Conservation (phyloP, 495 filamentous ascomycete species). For the Aspergillus steynii region DNA sequence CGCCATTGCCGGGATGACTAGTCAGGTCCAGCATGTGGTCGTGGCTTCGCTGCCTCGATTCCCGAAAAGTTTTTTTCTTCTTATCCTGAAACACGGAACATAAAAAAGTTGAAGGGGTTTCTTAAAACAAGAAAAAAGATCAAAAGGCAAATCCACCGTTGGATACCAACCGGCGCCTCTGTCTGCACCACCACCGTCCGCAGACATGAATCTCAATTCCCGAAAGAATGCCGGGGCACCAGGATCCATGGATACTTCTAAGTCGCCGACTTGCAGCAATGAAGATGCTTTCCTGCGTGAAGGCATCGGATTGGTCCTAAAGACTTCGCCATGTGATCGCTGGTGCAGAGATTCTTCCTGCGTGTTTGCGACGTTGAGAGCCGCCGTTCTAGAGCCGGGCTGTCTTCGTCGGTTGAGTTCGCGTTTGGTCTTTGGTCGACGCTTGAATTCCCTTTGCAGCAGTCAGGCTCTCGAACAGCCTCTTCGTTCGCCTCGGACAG, state of each 20-base stretch:
- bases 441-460: slow-evolving; percentile 42
- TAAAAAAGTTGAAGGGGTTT: slow-evolving; percentile 9
- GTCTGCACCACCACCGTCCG: neutral
- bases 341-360: slow-evolving; percentile 25
- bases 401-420: slow-evolving; percentile 38
- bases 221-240: slow-evolving; percentile 27
- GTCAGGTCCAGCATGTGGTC: neutral
- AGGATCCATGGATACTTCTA: slow-evolving; percentile 31
- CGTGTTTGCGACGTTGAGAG: slow-evolving; percentile 23
- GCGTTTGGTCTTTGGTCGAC: slow-evolving; percentile 33
- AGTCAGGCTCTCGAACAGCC: slow-evolving; percentile 6
- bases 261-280: slow-evolving; percentile 52
- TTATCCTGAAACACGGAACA: neutral
- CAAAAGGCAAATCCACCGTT: neutral
- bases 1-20: slow-evolving; percentile 21
- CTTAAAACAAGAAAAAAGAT: slow-evolving; percentile 7
- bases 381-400: neutral
- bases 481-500: neutral
- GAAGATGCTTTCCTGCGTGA: slow-evolving; percentile 30
- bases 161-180: neutral
- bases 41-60: neutral
- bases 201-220: neutral
- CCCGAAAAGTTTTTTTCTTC: neutral
- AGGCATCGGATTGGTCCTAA: slow-evolving; percentile 46
- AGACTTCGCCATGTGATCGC: slow-evolving; percentile 39